Evolutionary conservation across 2,329 filamentous ascomycete genomes (phyloP).

Genomic region (Scedosporium minutisporum): DNA sequence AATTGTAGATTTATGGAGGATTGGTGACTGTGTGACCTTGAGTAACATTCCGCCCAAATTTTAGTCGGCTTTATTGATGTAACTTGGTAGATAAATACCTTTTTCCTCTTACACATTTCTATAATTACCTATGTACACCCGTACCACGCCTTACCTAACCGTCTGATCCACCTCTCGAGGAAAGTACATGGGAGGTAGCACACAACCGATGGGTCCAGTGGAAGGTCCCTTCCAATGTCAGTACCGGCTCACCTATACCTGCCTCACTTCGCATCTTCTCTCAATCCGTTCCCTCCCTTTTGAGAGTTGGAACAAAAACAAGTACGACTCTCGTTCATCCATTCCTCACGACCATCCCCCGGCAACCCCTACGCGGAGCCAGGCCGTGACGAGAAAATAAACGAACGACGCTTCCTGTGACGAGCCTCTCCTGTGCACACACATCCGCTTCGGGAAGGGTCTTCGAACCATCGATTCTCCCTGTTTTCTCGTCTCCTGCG

Average conservation of each 20-base stretch:
- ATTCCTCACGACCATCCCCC: not conserved
- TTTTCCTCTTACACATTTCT: not conserved
- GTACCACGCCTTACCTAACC: not conserved
- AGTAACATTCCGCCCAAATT: not conserved
- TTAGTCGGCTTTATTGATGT: not conserved
- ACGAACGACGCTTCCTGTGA: not conserved
- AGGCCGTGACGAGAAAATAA: not conserved
- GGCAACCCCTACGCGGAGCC: not conserved
- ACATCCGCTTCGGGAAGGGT: not conserved
- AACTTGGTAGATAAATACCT: not conserved
- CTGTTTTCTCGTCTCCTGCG: conserved; percentile 6
- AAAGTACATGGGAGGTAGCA: not conserved
- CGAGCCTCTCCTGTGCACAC: not conserved
- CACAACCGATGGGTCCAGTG: not conserved
- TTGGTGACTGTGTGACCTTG: not conserved
- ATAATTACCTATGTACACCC: not conserved
- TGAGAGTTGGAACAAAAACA: conserved; percentile 4
- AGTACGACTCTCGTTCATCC: not conserved
- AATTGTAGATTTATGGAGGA: not conserved
- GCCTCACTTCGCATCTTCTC: not conserved
- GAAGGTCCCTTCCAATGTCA: not conserved
- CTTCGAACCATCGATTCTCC: conserved; percentile 4
- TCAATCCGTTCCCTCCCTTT: not conserved
- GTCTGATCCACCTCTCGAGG: not conserved
- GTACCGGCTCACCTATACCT: conserved; percentile 3